A percentile compares a stretch with the other conserved stretches of the same genome.
These are phyloP conservation scores for Lodderomyces theae DNA, from an alignment of 1,139 yeast species.

Conservation along the genomic window DNA sequence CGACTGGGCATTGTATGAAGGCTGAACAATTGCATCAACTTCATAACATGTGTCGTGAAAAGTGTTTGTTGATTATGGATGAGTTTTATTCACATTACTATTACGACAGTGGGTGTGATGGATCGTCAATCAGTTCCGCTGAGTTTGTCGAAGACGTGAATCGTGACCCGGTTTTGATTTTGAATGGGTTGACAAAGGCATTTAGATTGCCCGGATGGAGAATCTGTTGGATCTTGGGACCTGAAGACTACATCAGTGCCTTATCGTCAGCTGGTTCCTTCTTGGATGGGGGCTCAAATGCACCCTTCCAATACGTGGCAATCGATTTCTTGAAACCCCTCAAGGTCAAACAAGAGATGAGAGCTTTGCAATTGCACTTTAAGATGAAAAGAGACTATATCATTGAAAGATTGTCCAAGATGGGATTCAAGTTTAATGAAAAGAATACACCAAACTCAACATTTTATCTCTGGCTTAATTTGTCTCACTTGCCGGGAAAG, in stretches of 20 bases:
- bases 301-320: slow-evolving; percentile 65
- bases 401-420: slow-evolving; percentile 46
- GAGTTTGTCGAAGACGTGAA: slow-evolving; percentile 57
- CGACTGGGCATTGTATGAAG: slow-evolving; percentile 60
- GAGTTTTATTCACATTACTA: slow-evolving; percentile 65
- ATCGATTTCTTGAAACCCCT: slow-evolving; percentile 55
- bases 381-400: slow-evolving; percentile 62
- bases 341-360: slow-evolving; percentile 54
- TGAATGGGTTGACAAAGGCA: slow-evolving; percentile 65
- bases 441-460: slow-evolving; percentile 57
- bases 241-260: slow-evolving; percentile 59
- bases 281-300: slow-evolving; percentile 65
- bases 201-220: slow-evolving; percentile 72
- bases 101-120: slow-evolving; percentile 58
- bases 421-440: slow-evolving; percentile 56
- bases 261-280: slow-evolving; percentile 63
- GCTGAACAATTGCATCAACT: slow-evolving; percentile 50
- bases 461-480: slow-evolving; percentile 63
- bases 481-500: slow-evolving; percentile 58
- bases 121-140: slow-evolving; percentile 57
- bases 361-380: slow-evolving; percentile 60
- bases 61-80: slow-evolving; percentile 63
- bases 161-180: slow-evolving; percentile 59
- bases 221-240: slow-evolving; percentile 67
- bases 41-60: slow-evolving; percentile 57